Conservation (phyloP, 805 yeast species). For the Ogataea paraovalis region DNA sequence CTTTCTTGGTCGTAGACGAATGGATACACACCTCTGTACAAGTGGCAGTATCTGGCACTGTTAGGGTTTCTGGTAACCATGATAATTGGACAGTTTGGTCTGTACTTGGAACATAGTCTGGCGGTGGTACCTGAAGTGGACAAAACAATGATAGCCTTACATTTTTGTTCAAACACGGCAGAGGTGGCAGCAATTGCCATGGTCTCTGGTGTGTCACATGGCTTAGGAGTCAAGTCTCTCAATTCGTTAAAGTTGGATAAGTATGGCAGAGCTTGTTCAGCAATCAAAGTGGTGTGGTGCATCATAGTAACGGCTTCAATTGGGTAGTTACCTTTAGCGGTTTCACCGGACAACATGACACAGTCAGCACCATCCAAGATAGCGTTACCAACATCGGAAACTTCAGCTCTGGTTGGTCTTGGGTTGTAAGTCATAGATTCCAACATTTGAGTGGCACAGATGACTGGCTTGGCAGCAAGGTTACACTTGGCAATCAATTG, state of each 20-base stretch:
- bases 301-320: constrained; percentile 96
- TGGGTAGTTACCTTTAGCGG: constrained; percentile 99
- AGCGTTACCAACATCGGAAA: constrained; percentile 98
- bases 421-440: constrained; percentile 99
- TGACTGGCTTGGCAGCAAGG: constrained; percentile 98
- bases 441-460: constrained; percentile 99
- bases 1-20: constrained; percentile 69
- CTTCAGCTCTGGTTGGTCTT: constrained; percentile 99
- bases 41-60: constrained; percentile 93
- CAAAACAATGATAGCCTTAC: constrained; percentile 94
- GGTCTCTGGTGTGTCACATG: constrained; percentile 92
- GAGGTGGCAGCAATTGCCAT: constrained; percentile 96
- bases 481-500: constrained; percentile 98
- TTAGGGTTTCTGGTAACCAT: constrained; percentile 95
- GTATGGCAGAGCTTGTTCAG: constrained; percentile 96
- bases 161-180: constrained; percentile 93
- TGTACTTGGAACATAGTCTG: constrained; percentile 93
- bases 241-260: constrained; percentile 77
- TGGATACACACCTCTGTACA: constrained; percentile 98
- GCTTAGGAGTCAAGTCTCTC: constrained; percentile 78
- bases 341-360: constrained; percentile 99
- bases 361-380: constrained; percentile 99
- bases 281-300: constrained; percentile 95
- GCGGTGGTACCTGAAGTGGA: constrained; percentile 95
- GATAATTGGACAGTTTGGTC: constrained; percentile 95